Conservation (phyloP, 805 yeast species). For the Brettanomyces custersianus region DNA sequence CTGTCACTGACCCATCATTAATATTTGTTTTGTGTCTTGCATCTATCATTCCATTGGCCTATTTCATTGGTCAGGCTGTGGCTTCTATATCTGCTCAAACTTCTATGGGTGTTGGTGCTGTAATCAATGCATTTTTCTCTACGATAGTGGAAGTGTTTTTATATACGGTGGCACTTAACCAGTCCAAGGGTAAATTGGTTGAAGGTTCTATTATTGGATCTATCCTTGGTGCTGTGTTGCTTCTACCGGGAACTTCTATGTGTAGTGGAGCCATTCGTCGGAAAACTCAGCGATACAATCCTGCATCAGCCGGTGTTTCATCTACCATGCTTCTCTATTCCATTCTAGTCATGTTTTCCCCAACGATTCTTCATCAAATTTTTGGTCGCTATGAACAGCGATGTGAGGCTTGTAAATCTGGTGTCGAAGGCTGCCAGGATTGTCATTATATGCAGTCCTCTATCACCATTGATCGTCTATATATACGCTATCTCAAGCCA, state of each 20-base stretch:
- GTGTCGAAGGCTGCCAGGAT: conserved; percentile 15
- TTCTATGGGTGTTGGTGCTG: conserved; percentile 98
- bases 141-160: conserved; percentile 89
- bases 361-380: conserved; percentile 81
- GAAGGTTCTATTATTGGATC: conserved; percentile 96
- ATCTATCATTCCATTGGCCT: conserved; percentile 88
- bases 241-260: conserved; percentile 93
- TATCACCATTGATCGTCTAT: conserved; percentile 59
- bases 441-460: conserved; percentile 79
- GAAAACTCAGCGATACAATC: conserved; percentile 92
- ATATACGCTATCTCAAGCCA: conserved; percentile 64
- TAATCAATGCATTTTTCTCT: conserved; percentile 93
- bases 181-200: conserved; percentile 78
- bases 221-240: conserved; percentile 80
- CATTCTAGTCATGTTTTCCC: conserved; percentile 83
- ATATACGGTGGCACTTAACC: conserved; percentile 83
- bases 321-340: conserved; percentile 93
- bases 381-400: conserved; percentile 78
- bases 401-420: conserved; percentile 49
- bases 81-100: conserved; percentile 98
- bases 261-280: conserved; percentile 92
- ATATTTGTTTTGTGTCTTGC: conserved; percentile 70
- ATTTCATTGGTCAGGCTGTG: conserved; percentile 98
- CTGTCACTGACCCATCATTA: conserved; percentile 52
- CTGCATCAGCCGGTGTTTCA: conserved; percentile 93